Conservation (phyloP, 148 eudicot species). For the Arbutus unedo region DNA sequence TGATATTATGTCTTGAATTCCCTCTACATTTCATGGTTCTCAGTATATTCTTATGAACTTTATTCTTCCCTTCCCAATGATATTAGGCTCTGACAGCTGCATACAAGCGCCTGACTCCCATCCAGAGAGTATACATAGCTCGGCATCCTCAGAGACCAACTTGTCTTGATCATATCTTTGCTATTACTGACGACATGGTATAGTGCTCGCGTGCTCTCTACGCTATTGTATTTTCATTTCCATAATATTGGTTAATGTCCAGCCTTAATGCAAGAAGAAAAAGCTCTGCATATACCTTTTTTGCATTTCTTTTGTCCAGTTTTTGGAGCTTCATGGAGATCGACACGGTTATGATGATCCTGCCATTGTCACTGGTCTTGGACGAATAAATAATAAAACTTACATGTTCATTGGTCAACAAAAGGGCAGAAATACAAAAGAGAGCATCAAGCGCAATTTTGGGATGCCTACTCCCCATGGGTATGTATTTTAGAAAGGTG, state of each 20-base stretch:
- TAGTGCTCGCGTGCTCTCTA: slow-evolving; percentile 5
- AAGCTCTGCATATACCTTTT: not conserved
- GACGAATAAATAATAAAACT: slow-evolving; percentile 65
- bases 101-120: slow-evolving; percentile 73
- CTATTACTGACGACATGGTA: slow-evolving; percentile 77
- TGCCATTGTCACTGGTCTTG: slow-evolving; percentile 84
- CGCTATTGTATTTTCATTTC: not conserved
- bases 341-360: slow-evolving; percentile 92
- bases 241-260: not conserved
- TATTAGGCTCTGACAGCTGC: slow-evolving; percentile 68
- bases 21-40: not conserved
- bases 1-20: slow-evolving; percentile 12
- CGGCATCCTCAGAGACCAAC: slow-evolving; percentile 97
- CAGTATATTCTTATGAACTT: slow-evolving; percentile 6
- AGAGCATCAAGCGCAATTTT: slow-evolving; percentile 74
- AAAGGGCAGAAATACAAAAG: slow-evolving; percentile 89
- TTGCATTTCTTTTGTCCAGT: slow-evolving; percentile 34
- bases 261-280: not conserved
- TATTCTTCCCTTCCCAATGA: slow-evolving; percentile 11
- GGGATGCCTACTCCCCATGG: slow-evolving; percentile 99
- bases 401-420: slow-evolving; percentile 93
- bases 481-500: slow-evolving; percentile 38
- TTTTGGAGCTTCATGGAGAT: slow-evolving; percentile 93
- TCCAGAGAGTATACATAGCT: slow-evolving; percentile 89
- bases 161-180: slow-evolving; percentile 80